Percentiles rank a stretch among this genome's conserved stretches.
Evolutionary conservation across 208 protist genomes (phyloP).

Genomic region (Trypanosoma avium): DNA sequence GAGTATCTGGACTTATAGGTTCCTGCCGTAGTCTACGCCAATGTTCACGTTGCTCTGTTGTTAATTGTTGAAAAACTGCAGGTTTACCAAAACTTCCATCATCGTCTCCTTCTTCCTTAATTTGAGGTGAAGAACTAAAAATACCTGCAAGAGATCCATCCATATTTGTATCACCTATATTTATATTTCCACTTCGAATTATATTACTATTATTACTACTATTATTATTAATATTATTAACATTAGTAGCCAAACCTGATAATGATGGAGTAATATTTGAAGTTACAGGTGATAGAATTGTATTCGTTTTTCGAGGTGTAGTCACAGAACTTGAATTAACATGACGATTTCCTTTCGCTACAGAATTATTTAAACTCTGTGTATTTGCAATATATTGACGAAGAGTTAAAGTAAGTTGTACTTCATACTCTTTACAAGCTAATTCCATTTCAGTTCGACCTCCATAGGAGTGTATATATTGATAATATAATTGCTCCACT

Average conservation of each 20-base stretch:
- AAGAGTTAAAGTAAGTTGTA: conserved; percentile 6
- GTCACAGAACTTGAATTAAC: neutral
- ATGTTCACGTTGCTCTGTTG: conserved; percentile 35
- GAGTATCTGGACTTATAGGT: conserved; percentile 51
- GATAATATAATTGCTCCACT: conserved; percentile 31
- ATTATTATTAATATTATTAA: neutral
- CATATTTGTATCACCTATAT: too few relatives aligned
- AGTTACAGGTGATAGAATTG: too few relatives aligned
- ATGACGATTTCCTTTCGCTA: neutral
- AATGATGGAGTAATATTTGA: too few relatives aligned
- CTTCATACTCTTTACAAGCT: conserved; percentile 19
- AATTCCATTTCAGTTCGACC: conserved; percentile 25
- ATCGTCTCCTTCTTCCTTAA: neutral
- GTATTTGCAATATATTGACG: neutral
- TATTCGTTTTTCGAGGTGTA: conserved; percentile 2
- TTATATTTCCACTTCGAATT: too few relatives aligned
- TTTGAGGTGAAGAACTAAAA: neutral
- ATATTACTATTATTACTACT: too few relatives aligned
- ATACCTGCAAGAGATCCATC: conserved; percentile 2
- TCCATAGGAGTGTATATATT: conserved; percentile 18
- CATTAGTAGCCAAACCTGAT: too few relatives aligned
- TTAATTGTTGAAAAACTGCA: conserved; percentile 11
- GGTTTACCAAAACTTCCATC: neutral
- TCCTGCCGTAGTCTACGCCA: conserved; percentile 55
- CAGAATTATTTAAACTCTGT: neutral